Base-by-base conservation (phyloP, 2,329 filamentous ascomycete genomes). In the Verticillium zaregamsianum region DNA sequence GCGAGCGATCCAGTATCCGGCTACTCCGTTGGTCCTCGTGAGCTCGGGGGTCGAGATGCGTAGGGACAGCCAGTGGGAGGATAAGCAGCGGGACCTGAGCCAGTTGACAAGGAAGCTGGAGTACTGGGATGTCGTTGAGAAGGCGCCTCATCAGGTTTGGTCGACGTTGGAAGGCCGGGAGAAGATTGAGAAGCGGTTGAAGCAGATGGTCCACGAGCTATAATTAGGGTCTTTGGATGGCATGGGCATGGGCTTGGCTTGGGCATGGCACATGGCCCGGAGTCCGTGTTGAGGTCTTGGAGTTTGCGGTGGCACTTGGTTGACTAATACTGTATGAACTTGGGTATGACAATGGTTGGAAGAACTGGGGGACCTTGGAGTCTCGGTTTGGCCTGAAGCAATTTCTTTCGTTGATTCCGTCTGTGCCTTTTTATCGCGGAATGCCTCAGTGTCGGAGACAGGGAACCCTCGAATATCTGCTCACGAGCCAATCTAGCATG, bases 91-190 rank as follows among this genome's bases (percentile, higher is more conserved):
- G 68, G 93, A 97, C 70, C 76, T 97, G 64, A 93, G 89, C 8
- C 86, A 84, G 63, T 79, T 98, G 67, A 97, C 94, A 0, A 82
- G 89, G 59, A 92, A 93, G 57, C 78, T 98, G 59, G 74, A 90
- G 62, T 80, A 84, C 45, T 99, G 94, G 93, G 92, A 97, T 73
- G 85, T 97, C 59, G 92, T 97, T 12, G 86, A 90, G 62, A 85
- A 89, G 65, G 93, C 93, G 3, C 91, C 93, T 5, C 92, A 96
- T 73, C 85, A 93, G 72, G 89, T 98, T 0, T 99, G 95, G 95
- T 79, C 79, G 68, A 92, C 89, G 3, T 73, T 82, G 2, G 84
- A 93, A 57, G 94, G 94, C 0, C 82, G 91, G 60, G 76, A 86
- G 59, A 76, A 87, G 56, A 88, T 98, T 74, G 93, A 96, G 79